Base-by-base conservation (phyloP, 2,329 filamentous ascomycete species). In the Fusarium fujikuroi region DNA sequence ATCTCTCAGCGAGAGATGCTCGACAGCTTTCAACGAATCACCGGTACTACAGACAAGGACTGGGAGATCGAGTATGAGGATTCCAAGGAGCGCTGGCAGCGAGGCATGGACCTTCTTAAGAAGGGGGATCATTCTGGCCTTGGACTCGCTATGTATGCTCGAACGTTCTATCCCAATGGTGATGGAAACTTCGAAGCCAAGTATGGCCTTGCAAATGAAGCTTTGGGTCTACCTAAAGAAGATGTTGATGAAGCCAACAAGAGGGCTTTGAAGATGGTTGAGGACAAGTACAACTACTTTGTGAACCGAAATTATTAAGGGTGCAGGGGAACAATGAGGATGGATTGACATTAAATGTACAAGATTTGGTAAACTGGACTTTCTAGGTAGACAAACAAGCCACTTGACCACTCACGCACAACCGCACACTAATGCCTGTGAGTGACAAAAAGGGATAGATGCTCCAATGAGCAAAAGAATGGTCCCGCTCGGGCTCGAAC, bases 1-100 rank as follows among this genome's bases (percentile, higher is more conserved):
- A 70, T 91, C 63, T 89, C 81, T 57, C 92, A 93, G 79, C 84
- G 85, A 18, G 90, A 93, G 23, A 92, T 93, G 84, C 85, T 93
- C 63, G 87, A 87, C 43, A 87, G 86, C 32, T 79, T 91, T 14
- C 85, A 90, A 72, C 87, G 89, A 2, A 89, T 90, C 18, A 88
- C 88, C 0, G 85, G 86, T 0, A 89, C 87, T 1, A 87, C 82
- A 3, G 87, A 91, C 43, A 80, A 80, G 0, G 90, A 92, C 77
- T 78, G 76, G 76, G 43, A 79, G 8, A 85, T 93, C 60, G 83
- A 77, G 4, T 80, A 85, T 18, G 86, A 90, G 78, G 74, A 78
- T 1, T 80, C 82, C 2, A 75, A 81, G 56, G 80, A 88, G 77
- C 84, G 90, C 28, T 89, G 85, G 69, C 78, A 82, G 58, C 83